Evolutionary conservation across 768 basidiomycete species (phyloP).

Genomic region (Termitomyces sp.): DNA sequence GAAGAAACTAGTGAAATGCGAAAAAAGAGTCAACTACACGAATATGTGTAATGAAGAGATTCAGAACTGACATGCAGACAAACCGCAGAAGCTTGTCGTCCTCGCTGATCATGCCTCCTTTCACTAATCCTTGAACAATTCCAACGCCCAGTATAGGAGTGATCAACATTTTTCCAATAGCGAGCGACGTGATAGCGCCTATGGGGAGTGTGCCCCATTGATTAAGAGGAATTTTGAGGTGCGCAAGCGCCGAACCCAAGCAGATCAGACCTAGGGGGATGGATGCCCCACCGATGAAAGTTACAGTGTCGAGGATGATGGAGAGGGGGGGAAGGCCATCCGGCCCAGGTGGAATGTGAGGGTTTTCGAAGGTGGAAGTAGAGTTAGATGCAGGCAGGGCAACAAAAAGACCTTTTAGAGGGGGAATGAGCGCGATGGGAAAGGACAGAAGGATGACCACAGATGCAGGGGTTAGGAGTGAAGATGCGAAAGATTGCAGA

Average conservation of each 20-base stretch:
- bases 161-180: slow-evolving; percentile 51
- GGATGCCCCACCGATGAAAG: slow-evolving; percentile 50
- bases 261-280: slow-evolving; percentile 53
- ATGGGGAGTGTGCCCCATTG: slow-evolving; percentile 42
- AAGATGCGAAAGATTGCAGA: slow-evolving; percentile 21
- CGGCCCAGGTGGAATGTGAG: slow-evolving; percentile 40
- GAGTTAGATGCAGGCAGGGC: slow-evolving; percentile 23
- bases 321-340: slow-evolving; percentile 57
- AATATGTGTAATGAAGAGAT: background rate
- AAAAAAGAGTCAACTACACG: background rate
- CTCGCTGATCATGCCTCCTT: slow-evolving; percentile 39
- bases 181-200: slow-evolving; percentile 51
- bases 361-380: slow-evolving; percentile 14
- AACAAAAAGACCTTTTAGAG: slow-evolving; percentile 52
- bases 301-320: slow-evolving; percentile 44
- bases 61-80: slow-evolving; percentile 56
- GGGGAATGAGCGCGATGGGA: slow-evolving; percentile 43
- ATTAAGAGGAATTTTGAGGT: slow-evolving; percentile 46
- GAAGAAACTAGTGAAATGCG: slow-evolving; percentile 39
- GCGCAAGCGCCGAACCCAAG: slow-evolving; percentile 55
- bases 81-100: slow-evolving; percentile 61
- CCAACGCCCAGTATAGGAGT: slow-evolving; percentile 60
- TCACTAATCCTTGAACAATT: slow-evolving; percentile 49
- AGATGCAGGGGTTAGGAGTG: slow-evolving; percentile 39
- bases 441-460: slow-evolving; percentile 44